phyloP scores from a whole-genome alignment of 179 eudicot species.

The Spergularia azorica region DNA sequence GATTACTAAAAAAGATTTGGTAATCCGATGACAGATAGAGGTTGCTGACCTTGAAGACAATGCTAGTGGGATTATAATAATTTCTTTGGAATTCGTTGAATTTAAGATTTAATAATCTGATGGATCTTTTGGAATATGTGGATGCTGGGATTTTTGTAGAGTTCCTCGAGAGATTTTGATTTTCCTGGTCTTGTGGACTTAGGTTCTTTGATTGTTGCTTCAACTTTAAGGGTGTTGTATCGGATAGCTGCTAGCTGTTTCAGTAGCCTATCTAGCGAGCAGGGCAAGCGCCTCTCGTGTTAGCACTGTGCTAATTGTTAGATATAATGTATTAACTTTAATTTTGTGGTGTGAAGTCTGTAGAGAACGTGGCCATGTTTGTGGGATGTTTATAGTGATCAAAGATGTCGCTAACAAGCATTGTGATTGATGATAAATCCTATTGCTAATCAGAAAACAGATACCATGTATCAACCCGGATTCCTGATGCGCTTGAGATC shows the following conservation, averaged over 20 bases:
- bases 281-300: no score
- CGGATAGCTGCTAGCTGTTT: no score
- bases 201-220: no score
- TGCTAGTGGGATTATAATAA: neutral
- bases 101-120: neutral
- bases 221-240: no score
- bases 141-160: neutral
- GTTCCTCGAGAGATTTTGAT: neutral
- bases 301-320: no score
- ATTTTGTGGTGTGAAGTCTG: no score
- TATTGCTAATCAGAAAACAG: conserved; percentile 8
- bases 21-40: conserved; percentile 22
- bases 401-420: no score
- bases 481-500: neutral
- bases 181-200: no score
- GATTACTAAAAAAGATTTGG: conserved; percentile 12
- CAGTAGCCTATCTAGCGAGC: no score
- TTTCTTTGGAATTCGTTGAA: neutral
- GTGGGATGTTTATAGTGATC: no score
- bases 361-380: no score
- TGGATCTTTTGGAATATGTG: conserved; percentile 17
- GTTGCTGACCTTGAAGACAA: neutral
- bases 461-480: neutral
- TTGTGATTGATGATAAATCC: neutral
- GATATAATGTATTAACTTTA: no score